Evolutionary conservation across 768 basidiomycete genomes (phyloP).

Genomic region (Ramaria sp.): DNA sequence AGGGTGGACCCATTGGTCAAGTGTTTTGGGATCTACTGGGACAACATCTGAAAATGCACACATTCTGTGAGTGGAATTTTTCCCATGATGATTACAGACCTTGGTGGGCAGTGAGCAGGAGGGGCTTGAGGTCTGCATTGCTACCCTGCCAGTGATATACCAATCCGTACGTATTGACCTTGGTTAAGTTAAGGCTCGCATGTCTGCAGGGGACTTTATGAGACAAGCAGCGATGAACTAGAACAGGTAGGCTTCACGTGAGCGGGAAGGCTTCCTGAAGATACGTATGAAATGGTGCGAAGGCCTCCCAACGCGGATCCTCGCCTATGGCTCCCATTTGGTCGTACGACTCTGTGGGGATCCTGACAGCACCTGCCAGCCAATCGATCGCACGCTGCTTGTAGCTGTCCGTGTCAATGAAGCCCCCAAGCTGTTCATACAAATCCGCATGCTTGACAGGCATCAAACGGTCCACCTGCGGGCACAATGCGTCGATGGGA

Average conservation of each 20-base stretch:
- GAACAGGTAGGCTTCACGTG: conserved; percentile 27
- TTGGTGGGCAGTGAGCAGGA: conserved; percentile 60
- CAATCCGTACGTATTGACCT: conserved; percentile 70
- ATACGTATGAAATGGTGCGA: conserved; percentile 43
- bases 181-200: conserved; percentile 44
- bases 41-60: conserved; percentile 44
- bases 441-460: conserved; percentile 24
- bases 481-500: conserved; percentile 18
- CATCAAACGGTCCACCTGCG: conserved; percentile 23
- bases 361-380: conserved; percentile 37
- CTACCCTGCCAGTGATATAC: conserved; percentile 64
- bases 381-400: conserved; percentile 30
- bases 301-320: conserved; percentile 45
- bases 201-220: conserved; percentile 30
- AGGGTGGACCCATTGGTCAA: conserved; percentile 46
- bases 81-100: conserved; percentile 24
- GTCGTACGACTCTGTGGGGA: conserved; percentile 40
- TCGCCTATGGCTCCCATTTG: conserved; percentile 34
- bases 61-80: background rate
- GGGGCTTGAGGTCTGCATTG: conserved; percentile 50
- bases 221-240: background rate
- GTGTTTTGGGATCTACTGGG: conserved; percentile 46
- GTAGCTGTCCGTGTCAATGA: conserved; percentile 27
- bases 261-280: conserved; percentile 49
- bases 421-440: conserved; percentile 22